Percentiles rank a stretch among this genome's conserved stretches.
Conservation (phyloP, 768 basidiomycete genomes). For the Lactarius quietus region DNA sequence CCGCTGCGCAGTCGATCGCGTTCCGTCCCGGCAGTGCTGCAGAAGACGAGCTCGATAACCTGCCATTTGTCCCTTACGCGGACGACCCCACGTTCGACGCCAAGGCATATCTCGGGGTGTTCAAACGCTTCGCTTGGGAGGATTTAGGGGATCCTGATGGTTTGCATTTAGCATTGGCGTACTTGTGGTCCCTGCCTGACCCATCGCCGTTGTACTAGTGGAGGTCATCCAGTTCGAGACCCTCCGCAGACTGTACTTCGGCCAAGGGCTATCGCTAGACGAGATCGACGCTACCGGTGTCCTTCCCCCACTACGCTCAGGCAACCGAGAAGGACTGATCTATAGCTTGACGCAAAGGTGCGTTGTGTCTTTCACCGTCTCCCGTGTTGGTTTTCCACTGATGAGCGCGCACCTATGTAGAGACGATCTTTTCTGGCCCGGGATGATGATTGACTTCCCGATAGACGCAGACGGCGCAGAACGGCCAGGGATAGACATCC, state of each 20-base stretch:
- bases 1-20: slow-evolving; percentile 44
- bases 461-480: slow-evolving; percentile 16
- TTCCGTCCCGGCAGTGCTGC: slow-evolving; percentile 11
- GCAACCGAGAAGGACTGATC: slow-evolving; percentile 6
- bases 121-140: slow-evolving; percentile 53
- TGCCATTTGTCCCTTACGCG: slow-evolving; percentile 60
- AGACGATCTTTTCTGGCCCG: slow-evolving; percentile 16
- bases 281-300: slow-evolving; percentile 47
- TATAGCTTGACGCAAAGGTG: slow-evolving; percentile 32
- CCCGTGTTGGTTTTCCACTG: not conserved
- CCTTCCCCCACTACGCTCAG: slow-evolving; percentile 36
- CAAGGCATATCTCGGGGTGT: slow-evolving; percentile 38
- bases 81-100: slow-evolving; percentile 56
- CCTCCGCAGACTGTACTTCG: slow-evolving; percentile 39
- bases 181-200: not conserved
- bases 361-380: slow-evolving; percentile 17
- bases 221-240: slow-evolving; percentile 50
- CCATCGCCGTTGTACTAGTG: slow-evolving; percentile 34
- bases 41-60: slow-evolving; percentile 46
- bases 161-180: slow-evolving; percentile 29
- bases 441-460: slow-evolving; percentile 1
- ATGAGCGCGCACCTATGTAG: not conserved
- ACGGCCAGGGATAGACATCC: slow-evolving; percentile 13
- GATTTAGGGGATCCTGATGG: slow-evolving; percentile 39
- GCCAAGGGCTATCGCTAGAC: slow-evolving; percentile 38